Evolutionary conservation across 257 asterid species (phyloP).

Genomic region (Ehretia macrophylla): DNA sequence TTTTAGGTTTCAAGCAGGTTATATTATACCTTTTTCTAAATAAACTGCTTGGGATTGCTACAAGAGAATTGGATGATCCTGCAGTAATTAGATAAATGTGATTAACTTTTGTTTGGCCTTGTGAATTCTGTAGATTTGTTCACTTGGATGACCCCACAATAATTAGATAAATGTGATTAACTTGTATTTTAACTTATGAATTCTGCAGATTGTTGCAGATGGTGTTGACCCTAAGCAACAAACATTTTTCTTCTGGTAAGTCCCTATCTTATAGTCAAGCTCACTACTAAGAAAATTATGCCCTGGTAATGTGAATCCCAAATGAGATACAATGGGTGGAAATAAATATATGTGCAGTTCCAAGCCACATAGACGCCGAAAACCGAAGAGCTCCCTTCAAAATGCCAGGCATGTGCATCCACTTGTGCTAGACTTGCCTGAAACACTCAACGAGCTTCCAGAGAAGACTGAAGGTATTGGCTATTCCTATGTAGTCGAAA

Average conservation of each 20-base stretch:
- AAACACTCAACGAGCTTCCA: constrained; percentile 41
- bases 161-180: background rate
- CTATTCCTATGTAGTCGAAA: constrained; percentile 1
- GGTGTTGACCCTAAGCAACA: constrained; percentile 92
- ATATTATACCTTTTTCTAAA: too few species aligned
- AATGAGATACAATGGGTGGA: constrained; percentile 29
- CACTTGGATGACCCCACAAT: too few species aligned
- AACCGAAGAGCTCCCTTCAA: constrained; percentile 37
- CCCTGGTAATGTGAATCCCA: constrained; percentile 15
- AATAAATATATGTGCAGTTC: constrained; percentile 47
- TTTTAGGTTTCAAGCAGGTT: too few species aligned
- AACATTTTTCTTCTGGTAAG: constrained; percentile 79
- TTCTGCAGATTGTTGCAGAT: constrained; percentile 65
- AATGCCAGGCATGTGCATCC: constrained; percentile 70
- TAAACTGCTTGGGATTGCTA: too few species aligned
- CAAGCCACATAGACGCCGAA: constrained; percentile 54
- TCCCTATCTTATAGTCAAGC: constrained; percentile 7
- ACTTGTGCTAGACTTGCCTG: constrained; percentile 52
- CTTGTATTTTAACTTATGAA: constrained; percentile 10
- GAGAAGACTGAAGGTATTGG: constrained; percentile 70
- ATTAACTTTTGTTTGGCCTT: constrained; percentile 11
- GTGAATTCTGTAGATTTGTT: constrained; percentile 40
- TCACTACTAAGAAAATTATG: constrained; percentile 14
- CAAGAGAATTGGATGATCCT: too few species aligned
- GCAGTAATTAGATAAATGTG: too few species aligned